Conservation (phyloP, 805 yeast genomes). For the Barnettozyma sucrosica region DNA sequence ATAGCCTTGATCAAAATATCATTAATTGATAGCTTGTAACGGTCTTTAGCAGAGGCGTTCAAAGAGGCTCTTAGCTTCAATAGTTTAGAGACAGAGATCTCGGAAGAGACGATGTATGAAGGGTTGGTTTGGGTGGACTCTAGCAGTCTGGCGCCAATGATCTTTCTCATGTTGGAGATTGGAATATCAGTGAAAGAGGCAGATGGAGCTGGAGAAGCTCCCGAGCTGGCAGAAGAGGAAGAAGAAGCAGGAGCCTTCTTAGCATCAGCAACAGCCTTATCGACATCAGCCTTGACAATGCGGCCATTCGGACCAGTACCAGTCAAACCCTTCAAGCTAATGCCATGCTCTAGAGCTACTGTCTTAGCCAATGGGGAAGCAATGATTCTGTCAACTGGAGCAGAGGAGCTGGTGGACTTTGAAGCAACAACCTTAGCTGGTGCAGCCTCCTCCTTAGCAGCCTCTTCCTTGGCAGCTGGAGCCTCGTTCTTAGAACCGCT, state of each 20-base stretch:
- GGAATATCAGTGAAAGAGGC: constrained; percentile 71
- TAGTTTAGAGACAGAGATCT: constrained; percentile 81
- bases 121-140: constrained; percentile 86
- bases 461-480: constrained; percentile 11
- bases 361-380: constrained; percentile 96
- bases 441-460: constrained; percentile 10
- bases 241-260: constrained; percentile 38
- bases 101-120: constrained; percentile 85
- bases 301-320: constrained; percentile 97
- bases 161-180: constrained; percentile 85
- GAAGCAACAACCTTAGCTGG: constrained; percentile 25
- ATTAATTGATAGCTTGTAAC: constrained; percentile 87
- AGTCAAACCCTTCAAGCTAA: constrained; percentile 73
- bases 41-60: constrained; percentile 78
- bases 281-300: constrained; percentile 87
- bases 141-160: constrained; percentile 83
- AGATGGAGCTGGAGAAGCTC: constrained; percentile 45
- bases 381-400: constrained; percentile 62
- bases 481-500: constrained; percentile 24
- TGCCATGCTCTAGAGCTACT: constrained; percentile 87
- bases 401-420: constrained; percentile 14
- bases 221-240: constrained; percentile 36
- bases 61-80: constrained; percentile 88
- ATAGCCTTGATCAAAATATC: constrained; percentile 93
- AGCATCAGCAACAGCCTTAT: constrained; percentile 47